These are phyloP conservation scores for Nannochloris sp. DNA, from an alignment of 139 green algal species.

Conservation along the genomic window DNA sequence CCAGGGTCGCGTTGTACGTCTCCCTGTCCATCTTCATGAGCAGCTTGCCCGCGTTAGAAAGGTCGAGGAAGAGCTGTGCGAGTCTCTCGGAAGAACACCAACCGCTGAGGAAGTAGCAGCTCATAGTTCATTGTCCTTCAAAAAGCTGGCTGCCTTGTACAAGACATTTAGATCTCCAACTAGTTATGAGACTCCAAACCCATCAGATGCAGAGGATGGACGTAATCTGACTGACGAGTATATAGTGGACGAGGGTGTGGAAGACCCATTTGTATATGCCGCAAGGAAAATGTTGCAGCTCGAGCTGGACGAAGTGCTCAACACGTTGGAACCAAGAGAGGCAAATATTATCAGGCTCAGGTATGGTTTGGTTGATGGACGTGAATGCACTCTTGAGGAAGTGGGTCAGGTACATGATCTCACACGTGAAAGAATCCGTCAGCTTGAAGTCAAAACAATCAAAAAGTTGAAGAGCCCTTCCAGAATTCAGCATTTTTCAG, in stretches of 20 bases:
- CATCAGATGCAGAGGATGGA: slow-evolving; percentile 11
- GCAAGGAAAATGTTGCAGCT: slow-evolving; percentile 32
- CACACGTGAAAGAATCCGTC: slow-evolving; percentile 94
- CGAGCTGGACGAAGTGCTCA: slow-evolving; percentile 69
- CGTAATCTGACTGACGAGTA: slow-evolving; percentile 14
- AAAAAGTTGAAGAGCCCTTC: slow-evolving; percentile 59
- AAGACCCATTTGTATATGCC: slow-evolving; percentile 17
- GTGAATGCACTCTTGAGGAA: slow-evolving; percentile 81
- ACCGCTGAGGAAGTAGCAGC: slow-evolving; percentile 44
- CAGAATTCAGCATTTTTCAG: slow-evolving; percentile 11
- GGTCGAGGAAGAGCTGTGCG: slow-evolving; percentile 21
- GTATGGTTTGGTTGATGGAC: slow-evolving; percentile 74
- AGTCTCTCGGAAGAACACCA: slow-evolving; percentile 28
- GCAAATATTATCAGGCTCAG: slow-evolving; percentile 74
- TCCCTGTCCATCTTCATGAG: slow-evolving; percentile 79
- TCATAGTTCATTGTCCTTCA: slow-evolving; percentile 39
- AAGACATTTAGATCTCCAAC: slow-evolving; percentile 23
- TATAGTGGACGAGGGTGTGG: slow-evolving; percentile 15
- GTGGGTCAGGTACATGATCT: slow-evolving; percentile 41
- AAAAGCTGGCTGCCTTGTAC: slow-evolving; percentile 40
- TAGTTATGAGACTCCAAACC: slow-evolving; percentile 10
- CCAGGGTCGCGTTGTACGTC: slow-evolving; percentile 54
- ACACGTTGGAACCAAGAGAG: slow-evolving; percentile 67
- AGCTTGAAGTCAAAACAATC: slow-evolving; percentile 92
- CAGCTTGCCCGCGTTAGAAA: slow-evolving; percentile 21